A percentile compares a stretch with the other conserved stretches of the same genome.
Evolutionary conservation across 202 grass and related monocot species (phyloP).

Genomic region (Alloteropsis angusta): DNA sequence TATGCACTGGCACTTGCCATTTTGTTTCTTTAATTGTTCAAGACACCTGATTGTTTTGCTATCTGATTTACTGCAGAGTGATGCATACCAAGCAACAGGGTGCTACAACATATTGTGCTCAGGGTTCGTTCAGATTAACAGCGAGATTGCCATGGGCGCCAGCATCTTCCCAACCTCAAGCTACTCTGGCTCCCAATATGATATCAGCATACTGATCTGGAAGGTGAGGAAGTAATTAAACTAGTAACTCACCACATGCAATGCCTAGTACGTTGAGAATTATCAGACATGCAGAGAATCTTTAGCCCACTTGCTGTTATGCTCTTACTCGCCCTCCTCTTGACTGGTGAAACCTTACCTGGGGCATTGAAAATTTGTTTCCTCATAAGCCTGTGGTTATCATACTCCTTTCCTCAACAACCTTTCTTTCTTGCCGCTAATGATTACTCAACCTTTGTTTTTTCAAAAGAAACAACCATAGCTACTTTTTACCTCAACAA

Average conservation of each 20-base stretch:
- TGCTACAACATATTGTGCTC: constrained; percentile 94
- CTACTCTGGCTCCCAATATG: constrained; percentile 76
- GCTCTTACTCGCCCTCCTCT: constrained; percentile 11
- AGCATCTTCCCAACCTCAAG: constrained; percentile 80
- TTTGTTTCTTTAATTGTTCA: background rate
- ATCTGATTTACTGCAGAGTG: constrained; percentile 45
- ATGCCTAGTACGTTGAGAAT: constrained; percentile 21
- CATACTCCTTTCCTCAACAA: constrained; percentile 22
- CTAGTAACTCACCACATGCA: constrained; percentile 27
- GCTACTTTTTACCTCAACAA: constrained; percentile 34
- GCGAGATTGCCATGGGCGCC: constrained; percentile 73
- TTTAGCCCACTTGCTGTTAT: constrained; percentile 40
- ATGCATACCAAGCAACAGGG: constrained; percentile 86
- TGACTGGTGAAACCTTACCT: constrained; percentile 13
- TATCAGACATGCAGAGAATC: constrained; percentile 41
- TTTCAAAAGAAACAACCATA: constrained; percentile 35
- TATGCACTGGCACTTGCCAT: background rate
- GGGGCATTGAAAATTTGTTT: constrained; percentile 20
- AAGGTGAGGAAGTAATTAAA: constrained; percentile 53
- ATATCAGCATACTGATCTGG: constrained; percentile 85
- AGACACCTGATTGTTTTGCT: background rate
- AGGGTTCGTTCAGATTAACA: constrained; percentile 85
- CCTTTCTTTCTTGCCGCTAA: constrained; percentile 31
- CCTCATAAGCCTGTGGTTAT: constrained; percentile 9
- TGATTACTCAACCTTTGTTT: constrained; percentile 21